A percentile compares a stretch with the other conserved stretches of the same genome.
Evolutionary conservation across 805 yeast genomes (phyloP).

Genomic region (Lipomyces japonicus): DNA sequence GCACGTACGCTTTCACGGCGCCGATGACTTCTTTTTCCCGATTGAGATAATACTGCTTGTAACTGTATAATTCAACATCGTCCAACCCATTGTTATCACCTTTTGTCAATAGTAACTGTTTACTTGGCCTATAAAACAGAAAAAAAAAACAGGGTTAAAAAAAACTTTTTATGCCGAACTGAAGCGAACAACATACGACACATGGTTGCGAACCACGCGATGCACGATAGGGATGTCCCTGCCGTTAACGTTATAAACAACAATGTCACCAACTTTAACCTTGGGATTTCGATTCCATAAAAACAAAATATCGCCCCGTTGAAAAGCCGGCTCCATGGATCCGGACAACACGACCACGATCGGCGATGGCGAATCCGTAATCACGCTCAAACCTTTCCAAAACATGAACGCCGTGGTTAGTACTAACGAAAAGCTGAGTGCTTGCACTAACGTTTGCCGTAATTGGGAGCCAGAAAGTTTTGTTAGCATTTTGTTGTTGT

Average conservation of each 20-base stretch:
- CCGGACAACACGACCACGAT: slow-evolving; percentile 96
- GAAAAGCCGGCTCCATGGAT: slow-evolving; percentile 99
- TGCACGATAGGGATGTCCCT: slow-evolving; percentile 94
- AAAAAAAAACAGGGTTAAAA: not conserved
- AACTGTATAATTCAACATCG: slow-evolving; percentile 80
- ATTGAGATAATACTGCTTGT: slow-evolving; percentile 69
- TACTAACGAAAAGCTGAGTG: slow-evolving; percentile 70
- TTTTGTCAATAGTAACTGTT: slow-evolving; percentile 63
- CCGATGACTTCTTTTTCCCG: slow-evolving; percentile 79
- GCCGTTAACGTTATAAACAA: slow-evolving; percentile 79
- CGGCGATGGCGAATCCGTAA: slow-evolving; percentile 83
- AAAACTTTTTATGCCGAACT: not conserved
- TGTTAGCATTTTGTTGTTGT: slow-evolving; percentile 14
- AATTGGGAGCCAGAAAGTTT: slow-evolving; percentile 40
- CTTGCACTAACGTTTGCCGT: slow-evolving; percentile 46
- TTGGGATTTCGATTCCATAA: slow-evolving; percentile 76
- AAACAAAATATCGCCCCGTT: slow-evolving; percentile 90
- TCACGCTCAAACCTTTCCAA: slow-evolving; percentile 77
- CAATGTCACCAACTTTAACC: slow-evolving; percentile 83
- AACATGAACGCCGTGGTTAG: slow-evolving; percentile 85
- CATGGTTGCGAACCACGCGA: slow-evolving; percentile 85
- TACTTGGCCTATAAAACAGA: slow-evolving; percentile 8
- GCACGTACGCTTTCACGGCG: slow-evolving; percentile 87
- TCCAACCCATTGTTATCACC: slow-evolving; percentile 95
- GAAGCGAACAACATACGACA: slow-evolving; percentile 34